A percentile compares a stretch with the other conserved stretches of the same genome.
Evolutionary conservation across 2,329 filamentous ascomycete species (phyloP).

Genomic region (Sporothrix inflata): DNA sequence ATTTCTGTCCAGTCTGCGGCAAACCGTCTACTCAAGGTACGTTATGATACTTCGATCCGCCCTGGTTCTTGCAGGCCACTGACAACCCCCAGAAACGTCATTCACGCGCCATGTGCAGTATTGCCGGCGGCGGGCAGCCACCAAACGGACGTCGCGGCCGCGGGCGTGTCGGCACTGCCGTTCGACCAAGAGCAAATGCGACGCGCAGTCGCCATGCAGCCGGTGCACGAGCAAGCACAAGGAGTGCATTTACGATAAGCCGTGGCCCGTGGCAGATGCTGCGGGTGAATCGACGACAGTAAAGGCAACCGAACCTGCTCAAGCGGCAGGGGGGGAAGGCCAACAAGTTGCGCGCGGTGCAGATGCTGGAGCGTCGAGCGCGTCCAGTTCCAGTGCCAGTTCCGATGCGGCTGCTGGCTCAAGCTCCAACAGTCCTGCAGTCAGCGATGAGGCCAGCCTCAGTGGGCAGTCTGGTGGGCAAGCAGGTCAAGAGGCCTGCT

Average conservation of each 20-base stretch:
- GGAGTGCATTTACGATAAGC: conserved; percentile 30
- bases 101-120: conserved; percentile 31
- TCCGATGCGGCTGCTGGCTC: neutral
- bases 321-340: neutral
- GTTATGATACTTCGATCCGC: neutral
- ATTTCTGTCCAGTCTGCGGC: conserved; percentile 20
- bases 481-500: neutral
- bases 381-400: neutral
- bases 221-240: conserved; percentile 27
- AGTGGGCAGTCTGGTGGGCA: neutral
- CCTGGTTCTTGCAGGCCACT: neutral
- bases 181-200: conserved; percentile 32
- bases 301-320: neutral
- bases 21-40: conserved; percentile 17
- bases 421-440: neutral
- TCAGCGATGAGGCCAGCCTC: neutral
- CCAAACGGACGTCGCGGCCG: conserved; percentile 13
- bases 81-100: conserved; percentile 25
- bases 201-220: conserved; percentile 30
- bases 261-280: neutral
- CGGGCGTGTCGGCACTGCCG: conserved; percentile 31
- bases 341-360: neutral
- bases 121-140: conserved; percentile 28
- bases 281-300: no score
- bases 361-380: neutral